A percentile compares a stretch with the other conserved stretches of the same genome.
Evolutionary conservation across 139 green algal genomes (phyloP).

Genomic region (Chlorella sp.): DNA sequence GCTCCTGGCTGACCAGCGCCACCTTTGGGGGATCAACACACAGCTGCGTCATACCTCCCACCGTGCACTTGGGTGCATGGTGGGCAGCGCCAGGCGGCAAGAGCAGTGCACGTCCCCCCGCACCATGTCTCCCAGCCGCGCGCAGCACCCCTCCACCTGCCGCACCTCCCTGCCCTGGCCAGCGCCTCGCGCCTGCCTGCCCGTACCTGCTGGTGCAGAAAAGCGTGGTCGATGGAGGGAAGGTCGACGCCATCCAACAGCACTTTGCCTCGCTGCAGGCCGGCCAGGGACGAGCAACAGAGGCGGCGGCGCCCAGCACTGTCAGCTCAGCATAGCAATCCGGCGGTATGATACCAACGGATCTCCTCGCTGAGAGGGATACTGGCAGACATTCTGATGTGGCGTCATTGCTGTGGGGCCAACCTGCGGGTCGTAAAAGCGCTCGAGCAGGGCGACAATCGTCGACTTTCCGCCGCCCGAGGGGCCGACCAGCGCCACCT

Average conservation of each 20-base stretch:
- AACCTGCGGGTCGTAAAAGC: conserved; percentile 88
- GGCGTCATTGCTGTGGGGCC: not conserved
- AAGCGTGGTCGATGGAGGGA: conserved; percentile 43
- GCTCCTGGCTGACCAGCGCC: conserved; percentile 84
- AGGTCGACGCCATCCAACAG: conserved; percentile 83
- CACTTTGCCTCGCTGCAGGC: conserved; percentile 39
- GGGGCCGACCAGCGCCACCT: conserved; percentile 88
- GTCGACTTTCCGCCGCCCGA: conserved; percentile 90
- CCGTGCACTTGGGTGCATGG: conserved; percentile 67
- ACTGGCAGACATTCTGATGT: too few species aligned
- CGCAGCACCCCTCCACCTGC: not conserved
- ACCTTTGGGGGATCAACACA: conserved; percentile 51
- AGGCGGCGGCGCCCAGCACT: not conserved
- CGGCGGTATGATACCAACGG: not conserved
- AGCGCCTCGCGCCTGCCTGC: not conserved
- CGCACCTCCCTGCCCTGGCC: not conserved
- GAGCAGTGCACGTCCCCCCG: not conserved
- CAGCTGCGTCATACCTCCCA: too few species aligned
- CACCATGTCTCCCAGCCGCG: not conserved
- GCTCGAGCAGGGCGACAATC: conserved; percentile 83
- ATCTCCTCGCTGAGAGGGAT: not conserved
- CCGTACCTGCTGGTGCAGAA: conserved; percentile 42
- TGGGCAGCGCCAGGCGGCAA: not conserved
- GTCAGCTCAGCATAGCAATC: not conserved
- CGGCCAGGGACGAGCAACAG: conserved; percentile 5